Base-by-base conservation (phyloP, 179 eudicot species). In the Silene vulgaris region DNA sequence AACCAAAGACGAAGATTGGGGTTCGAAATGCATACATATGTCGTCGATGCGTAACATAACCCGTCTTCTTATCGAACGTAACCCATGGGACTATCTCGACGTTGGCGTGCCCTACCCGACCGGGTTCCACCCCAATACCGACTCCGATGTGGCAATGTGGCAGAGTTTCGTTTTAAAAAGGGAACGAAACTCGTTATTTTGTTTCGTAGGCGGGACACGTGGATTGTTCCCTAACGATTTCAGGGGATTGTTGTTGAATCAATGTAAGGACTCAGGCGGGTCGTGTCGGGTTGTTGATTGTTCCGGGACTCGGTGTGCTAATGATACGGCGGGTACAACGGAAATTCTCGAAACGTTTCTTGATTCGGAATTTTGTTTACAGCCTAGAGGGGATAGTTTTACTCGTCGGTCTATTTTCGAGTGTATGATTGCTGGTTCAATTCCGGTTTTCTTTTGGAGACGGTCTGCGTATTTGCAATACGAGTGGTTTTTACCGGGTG, bases 21-120 rank as follows among this genome's bases (percentile, higher is more conserved):
- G 98, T 0, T 90, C 96, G 0, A 76, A 83, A 32, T 92, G 96
- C 45, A 79, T 94, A 0, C 82, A 82, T 81, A 29, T 81, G 75
- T 88, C 91, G 0, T 81, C 28, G 12, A 91, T 92, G 97, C 73
- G 86, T 7, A 94, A 94, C 82, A 83, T 92, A 60, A 92, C 96
- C 2, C 82, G 97, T 11, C 76, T 94, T 0, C 69, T 90, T 3
- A 92, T 94, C 13, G 97, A 92, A 79, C 82, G 86, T 0, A 84
- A 92, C 78, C 89, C 90, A 1, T 88, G 96, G 97, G 97, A 94
- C 75, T 84, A 87, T 73, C 86, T 89, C 77, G 98, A 94, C 54
- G 81, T 94, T 71, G 98, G 92, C 54, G 86, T 94, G 0, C 98
- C 98, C 12, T 94, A 94, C 85, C 98, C 98, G 52, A 90, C 96